Evolutionary conservation across 202 grass and related monocot genomes (phyloP).

Genomic region (Schoenoplectus tabernaemontani): DNA sequence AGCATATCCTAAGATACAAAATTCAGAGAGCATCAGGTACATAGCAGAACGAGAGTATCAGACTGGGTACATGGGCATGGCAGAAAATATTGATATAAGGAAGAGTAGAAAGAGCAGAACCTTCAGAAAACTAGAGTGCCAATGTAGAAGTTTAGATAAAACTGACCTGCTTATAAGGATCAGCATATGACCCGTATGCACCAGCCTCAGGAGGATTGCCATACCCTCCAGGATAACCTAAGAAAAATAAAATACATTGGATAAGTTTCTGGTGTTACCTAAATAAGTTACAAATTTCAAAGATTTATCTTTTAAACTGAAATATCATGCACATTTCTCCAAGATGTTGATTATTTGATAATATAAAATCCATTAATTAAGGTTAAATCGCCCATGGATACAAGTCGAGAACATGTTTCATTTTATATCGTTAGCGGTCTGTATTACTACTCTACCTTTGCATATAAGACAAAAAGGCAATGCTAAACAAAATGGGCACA

Average conservation of each 20-base stretch:
- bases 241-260: background rate
- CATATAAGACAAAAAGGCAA: background rate
- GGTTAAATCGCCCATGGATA: background rate
- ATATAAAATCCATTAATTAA: background rate
- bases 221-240: slow-evolving; percentile 5
- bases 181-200: background rate
- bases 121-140: background rate
- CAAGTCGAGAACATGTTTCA: too few relatives aligned
- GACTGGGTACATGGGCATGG: background rate
- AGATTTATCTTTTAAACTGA: background rate
- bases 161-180: slow-evolving; percentile 4
- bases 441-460: background rate
- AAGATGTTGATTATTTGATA: background rate
- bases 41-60: background rate
- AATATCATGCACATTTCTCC: background rate
- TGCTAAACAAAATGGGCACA: background rate
- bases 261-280: background rate
- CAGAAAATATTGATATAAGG: background rate
- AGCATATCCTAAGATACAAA: background rate
- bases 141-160: background rate
- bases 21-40: background rate
- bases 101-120: background rate
- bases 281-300: background rate
- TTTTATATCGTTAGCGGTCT: too few relatives aligned
- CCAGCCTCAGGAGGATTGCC: background rate